Conservation (phyloP, 2,329 filamentous ascomycete species). For the Aspergillus oerlinghausenensis region DNA sequence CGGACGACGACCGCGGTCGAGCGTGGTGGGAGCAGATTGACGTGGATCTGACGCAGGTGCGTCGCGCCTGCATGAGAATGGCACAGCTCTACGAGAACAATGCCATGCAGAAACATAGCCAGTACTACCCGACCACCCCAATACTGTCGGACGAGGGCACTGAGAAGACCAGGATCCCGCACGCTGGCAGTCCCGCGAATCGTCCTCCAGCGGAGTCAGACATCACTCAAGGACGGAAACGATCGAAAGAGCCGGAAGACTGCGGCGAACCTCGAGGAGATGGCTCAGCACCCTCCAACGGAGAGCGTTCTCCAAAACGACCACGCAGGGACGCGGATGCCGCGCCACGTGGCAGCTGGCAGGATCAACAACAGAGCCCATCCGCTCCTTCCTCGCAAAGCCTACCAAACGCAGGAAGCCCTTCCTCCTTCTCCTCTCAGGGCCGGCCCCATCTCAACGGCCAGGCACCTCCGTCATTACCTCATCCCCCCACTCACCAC, state of each 20-base stretch:
- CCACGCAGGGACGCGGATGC: conserved; percentile 27
- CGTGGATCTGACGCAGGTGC: conserved; percentile 66
- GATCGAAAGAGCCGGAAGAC: conserved; percentile 36
- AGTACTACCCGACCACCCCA: conserved; percentile 39
- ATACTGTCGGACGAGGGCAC: conserved; percentile 30
- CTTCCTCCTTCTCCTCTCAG: conserved; percentile 9
- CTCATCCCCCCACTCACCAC: conserved; percentile 9
- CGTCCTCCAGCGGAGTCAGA: conserved; percentile 8
- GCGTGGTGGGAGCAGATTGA: conserved; percentile 84
- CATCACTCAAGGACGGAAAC: conserved; percentile 33
- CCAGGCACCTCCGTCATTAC: conserved; percentile 10
- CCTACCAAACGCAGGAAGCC: conserved; percentile 3
- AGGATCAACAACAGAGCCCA: conserved; percentile 5
- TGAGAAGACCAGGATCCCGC: conserved; percentile 35
- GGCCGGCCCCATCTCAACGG: conserved; percentile 15
- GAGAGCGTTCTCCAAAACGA: conserved; percentile 35
- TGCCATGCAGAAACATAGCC: conserved; percentile 40
- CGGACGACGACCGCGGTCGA: conserved; percentile 66
- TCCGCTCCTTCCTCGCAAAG: conserved; percentile 7
- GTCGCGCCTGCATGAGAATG: conserved; percentile 71
- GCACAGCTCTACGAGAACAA: conserved; percentile 50
- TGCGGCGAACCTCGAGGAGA: background rate
- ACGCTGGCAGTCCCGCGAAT: conserved; percentile 23
- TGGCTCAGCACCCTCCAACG: conserved; percentile 16
- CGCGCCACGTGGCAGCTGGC: conserved; percentile 1